Evolutionary conservation across 1,139 yeast genomes (phyloP).

Genomic region (Kurtzmaniella quercitrusa): DNA sequence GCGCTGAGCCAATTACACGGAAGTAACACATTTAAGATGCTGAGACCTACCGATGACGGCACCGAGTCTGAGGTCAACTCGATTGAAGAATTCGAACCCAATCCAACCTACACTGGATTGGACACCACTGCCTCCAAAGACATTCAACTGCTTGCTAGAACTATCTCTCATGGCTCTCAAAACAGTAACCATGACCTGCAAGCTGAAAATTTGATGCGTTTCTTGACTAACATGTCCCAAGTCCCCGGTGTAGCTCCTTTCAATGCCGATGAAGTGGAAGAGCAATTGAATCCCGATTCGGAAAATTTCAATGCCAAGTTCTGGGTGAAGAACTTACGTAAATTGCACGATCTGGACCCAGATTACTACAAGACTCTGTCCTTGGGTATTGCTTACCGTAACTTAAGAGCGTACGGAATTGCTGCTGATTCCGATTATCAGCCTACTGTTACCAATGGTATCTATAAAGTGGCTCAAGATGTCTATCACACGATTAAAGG

Average conservation of each 20-base stretch:
- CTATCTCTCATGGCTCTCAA: conserved; percentile 17
- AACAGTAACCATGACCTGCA: conserved; percentile 10
- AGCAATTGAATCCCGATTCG: conserved; percentile 44
- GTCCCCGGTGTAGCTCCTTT: conserved; percentile 50
- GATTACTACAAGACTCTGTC: conserved; percentile 18
- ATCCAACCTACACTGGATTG: conserved; percentile 21
- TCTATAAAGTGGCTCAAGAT: conserved; percentile 8
- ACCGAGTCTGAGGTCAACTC: conserved; percentile 15
- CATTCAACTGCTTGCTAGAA: conserved; percentile 30
- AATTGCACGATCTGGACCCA: conserved; percentile 15
- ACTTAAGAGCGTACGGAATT: conserved; percentile 16
- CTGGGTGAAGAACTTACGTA: conserved; percentile 24
- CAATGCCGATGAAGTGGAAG: conserved; percentile 24
- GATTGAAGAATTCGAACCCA: conserved; percentile 16
- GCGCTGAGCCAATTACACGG: not conserved
- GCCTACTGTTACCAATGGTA: conserved; percentile 13
- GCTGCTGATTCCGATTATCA: conserved; percentile 17
- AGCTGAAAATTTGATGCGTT: conserved; percentile 22
- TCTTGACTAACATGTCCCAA: conserved; percentile 46
- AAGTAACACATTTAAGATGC: not conserved
- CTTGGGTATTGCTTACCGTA: conserved; percentile 17
- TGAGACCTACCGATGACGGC: not conserved
- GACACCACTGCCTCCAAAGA: conserved; percentile 20
- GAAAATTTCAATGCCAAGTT: conserved; percentile 50
- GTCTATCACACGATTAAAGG: conserved; percentile 26